A percentile compares a stretch with the other conserved stretches of the same genome.
Conservation (phyloP, 2,329 filamentous ascomycete genomes). For the Colletotrichum agaves region DNA sequence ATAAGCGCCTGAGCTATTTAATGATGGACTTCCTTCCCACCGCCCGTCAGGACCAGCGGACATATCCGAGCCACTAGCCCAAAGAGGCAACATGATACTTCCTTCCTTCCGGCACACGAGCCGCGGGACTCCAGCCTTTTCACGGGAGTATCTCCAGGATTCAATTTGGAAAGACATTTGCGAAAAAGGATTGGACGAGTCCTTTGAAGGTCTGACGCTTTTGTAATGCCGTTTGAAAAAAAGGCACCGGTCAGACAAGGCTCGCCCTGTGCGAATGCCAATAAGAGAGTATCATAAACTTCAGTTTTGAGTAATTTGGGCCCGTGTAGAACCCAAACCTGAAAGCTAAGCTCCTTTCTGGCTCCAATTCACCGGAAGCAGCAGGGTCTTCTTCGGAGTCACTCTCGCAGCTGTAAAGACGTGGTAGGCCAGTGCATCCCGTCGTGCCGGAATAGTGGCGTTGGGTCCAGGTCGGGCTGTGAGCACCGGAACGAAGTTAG, state of each 20-base stretch:
- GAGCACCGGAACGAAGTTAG: background rate
- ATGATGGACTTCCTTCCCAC: background rate
- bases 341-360: background rate
- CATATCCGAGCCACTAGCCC: constrained; percentile 8
- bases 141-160: too few species aligned
- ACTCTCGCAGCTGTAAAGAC: background rate
- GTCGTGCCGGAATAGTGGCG: constrained; percentile 15
- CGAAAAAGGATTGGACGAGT: too few species aligned
- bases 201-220: too few species aligned
- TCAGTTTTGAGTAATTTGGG: background rate
- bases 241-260: too few species aligned
- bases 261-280: background rate
- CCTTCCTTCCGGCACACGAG: too few species aligned
- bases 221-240: too few species aligned
- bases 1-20: background rate
- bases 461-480: background rate
- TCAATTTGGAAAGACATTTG: too few species aligned
- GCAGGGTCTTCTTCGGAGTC: constrained; percentile 1
- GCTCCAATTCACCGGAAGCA: constrained; percentile 18
- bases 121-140: too few species aligned
- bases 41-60: constrained; percentile 2
- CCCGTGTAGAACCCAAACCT: constrained; percentile 1
- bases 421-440: constrained; percentile 6
- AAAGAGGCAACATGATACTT: too few species aligned
- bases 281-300: background rate